Evolutionary conservation across 495 filamentous ascomycete genomes (phyloP).

Genomic region (Penicillium coprophilum): DNA sequence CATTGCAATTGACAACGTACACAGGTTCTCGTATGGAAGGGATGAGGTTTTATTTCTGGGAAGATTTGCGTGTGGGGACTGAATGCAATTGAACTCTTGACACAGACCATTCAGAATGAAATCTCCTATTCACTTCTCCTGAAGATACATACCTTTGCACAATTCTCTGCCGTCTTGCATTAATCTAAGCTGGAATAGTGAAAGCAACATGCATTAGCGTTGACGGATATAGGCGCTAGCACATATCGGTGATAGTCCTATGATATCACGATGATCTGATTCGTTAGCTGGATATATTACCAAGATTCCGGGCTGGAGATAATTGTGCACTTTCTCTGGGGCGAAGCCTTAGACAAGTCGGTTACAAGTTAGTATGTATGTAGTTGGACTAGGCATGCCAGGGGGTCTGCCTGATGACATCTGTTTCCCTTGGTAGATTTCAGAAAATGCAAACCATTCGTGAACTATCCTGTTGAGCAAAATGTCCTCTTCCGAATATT

Average conservation of each 20-base stretch:
- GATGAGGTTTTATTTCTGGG: too few species aligned
- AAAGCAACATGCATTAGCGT: background rate
- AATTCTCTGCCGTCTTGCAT: background rate
- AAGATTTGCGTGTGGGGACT: too few species aligned
- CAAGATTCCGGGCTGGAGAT: too few species aligned
- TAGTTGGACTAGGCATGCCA: too few species aligned
- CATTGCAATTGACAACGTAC: background rate
- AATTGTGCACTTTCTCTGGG: too few species aligned
- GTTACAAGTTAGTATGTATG: too few species aligned
- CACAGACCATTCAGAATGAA: background rate
- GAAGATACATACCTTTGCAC: background rate
- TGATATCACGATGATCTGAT: background rate
- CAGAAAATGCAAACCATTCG: too few species aligned
- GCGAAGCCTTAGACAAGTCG: too few species aligned
- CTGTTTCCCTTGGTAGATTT: too few species aligned
- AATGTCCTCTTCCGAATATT: background rate
- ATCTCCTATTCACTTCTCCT: background rate
- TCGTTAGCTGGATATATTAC: background rate
- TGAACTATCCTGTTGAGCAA: background rate
- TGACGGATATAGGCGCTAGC: background rate
- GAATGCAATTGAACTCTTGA: too few species aligned
- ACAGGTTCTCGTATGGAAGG: too few species aligned
- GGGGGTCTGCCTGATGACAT: too few species aligned
- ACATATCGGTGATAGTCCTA: background rate
- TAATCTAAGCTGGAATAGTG: background rate